These are phyloP conservation scores for Scenedesmus sp. DNA, from an alignment of 163 green algal genomes.

Conservation along the genomic window DNA sequence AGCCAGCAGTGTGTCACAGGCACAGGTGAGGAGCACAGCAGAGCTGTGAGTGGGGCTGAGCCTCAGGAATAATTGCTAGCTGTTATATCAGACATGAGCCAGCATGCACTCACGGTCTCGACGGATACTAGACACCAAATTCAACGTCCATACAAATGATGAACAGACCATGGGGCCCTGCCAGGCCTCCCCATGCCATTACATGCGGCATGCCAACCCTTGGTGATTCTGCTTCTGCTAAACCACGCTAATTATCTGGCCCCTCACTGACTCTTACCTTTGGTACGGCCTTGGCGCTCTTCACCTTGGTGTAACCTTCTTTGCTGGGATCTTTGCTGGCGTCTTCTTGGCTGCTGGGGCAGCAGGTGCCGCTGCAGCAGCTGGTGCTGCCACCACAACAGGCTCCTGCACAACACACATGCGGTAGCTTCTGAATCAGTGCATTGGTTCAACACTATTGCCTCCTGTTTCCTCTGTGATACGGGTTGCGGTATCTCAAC, in stretches of 20 bases:
- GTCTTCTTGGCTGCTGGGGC: constrained; percentile 28
- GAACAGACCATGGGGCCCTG: background rate
- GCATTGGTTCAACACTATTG: background rate
- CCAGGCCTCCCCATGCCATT: too few relatives aligned
- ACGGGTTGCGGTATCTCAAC: background rate
- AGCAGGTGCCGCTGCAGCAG: background rate
- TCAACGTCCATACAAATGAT: background rate
- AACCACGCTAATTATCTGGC: background rate
- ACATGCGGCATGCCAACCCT: background rate
- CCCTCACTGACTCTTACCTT: constrained; percentile 5
- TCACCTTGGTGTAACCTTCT: constrained; percentile 41
- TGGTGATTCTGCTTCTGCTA: background rate
- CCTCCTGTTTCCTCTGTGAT: background rate
- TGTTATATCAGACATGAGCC: background rate
- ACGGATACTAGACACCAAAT: background rate
- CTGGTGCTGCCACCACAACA: background rate
- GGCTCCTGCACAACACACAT: background rate
- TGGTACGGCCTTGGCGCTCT: constrained; percentile 39
- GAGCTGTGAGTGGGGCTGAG: too few relatives aligned
- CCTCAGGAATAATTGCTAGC: background rate
- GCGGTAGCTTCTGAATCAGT: background rate
- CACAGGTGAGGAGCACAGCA: background rate
- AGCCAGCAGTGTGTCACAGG: background rate
- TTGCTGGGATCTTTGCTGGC: constrained; percentile 33
- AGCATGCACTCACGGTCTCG: background rate